Base-by-base conservation (phyloP, 805 yeast species). In the Kazachstania psychrophila region DNA sequence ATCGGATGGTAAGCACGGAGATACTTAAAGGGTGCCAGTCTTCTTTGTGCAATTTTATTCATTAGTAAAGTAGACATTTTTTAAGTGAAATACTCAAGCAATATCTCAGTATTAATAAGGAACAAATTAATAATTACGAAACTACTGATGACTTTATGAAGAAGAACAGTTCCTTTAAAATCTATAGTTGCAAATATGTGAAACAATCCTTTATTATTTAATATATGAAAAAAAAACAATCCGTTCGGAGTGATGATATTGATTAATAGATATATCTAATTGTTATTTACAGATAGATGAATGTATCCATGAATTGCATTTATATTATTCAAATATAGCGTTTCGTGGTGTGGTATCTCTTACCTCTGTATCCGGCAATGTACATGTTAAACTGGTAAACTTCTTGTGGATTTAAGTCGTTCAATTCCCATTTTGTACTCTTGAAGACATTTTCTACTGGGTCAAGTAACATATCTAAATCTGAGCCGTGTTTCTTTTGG, bases 391-490 rank as follows among this genome's bases (percentile, higher is more conserved):
- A 82, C 65, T 84, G 95, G 68, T 81, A 89, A 12, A 86, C 84
- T 57, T 89, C 96, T 23, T 88, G 89, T 16, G 97, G 97, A 58
- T 86, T 77, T 44, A 76, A 63, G 58, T 89, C 97, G 51, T 88
- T 92, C 52, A 92, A 71, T 59, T 92, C 97, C 83, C 96, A 84
- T 63, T 88, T 88, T 15, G 95, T 82, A 23, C 94, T 79, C 30
- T 84, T 81, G 60, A 81, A 92, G 23, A 72, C 54, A 59, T 92
- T 92, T 36, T 70, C 70, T 6, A 77, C 69, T 24, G 77, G 82
- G 41, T 81, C 79, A 73, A 87, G 72, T 46, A 92, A 64, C 24
- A 85, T 69, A 59, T 89, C 98, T 58, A 86, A 62, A 47, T 88
- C 92, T 34, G 83, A 76, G 33, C 70, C 67, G 57, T 73, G 88